Percentiles rank a stretch among this genome's conserved stretches.
These are phyloP conservation scores for Setaria viridis DNA, from an alignment of 202 grass and related monocot genomes.

Conservation along the genomic window DNA sequence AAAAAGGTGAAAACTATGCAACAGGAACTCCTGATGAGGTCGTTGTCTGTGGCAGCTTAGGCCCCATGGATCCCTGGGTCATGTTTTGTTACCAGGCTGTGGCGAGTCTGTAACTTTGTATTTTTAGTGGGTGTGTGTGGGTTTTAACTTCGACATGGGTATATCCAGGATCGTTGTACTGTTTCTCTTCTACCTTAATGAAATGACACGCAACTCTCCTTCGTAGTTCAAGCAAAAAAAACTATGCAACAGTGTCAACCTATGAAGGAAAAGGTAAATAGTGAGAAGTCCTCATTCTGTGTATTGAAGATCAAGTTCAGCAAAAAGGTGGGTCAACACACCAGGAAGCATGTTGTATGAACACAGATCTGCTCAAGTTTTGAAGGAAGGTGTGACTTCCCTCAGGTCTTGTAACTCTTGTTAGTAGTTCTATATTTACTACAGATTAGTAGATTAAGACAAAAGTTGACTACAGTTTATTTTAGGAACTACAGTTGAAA, in stretches of 20 bases:
- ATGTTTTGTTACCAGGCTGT: no score
- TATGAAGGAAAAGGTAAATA: not conserved
- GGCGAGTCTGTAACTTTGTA: no score
- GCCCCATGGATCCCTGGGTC: no score
- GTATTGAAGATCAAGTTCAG: not conserved
- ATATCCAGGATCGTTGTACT: no score
- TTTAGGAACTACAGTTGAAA: not conserved
- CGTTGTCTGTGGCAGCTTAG: no score
- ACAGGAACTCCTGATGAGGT: no score
- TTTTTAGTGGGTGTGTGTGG: no score
- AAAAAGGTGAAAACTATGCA: slow-evolving; percentile 3
- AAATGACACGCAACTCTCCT: no score
- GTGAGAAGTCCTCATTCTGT: not conserved
- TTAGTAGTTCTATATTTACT: not conserved
- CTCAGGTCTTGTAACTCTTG: not conserved
- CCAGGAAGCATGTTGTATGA: slow-evolving; percentile 8
- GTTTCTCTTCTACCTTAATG: no score
- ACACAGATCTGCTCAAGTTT: slow-evolving; percentile 13
- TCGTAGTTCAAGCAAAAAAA: not conserved
- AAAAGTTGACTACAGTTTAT: not conserved
- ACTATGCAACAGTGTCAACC: not conserved
- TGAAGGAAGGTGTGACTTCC: not conserved
- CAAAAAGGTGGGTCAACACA: not conserved
- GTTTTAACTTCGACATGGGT: no score
- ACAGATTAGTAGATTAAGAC: not conserved